Percentiles rank a stretch among this genome's conserved stretches.
Evolutionary conservation across 371 early-diverging fungal species (phyloP).

Genomic region (Nematocida sp.): DNA sequence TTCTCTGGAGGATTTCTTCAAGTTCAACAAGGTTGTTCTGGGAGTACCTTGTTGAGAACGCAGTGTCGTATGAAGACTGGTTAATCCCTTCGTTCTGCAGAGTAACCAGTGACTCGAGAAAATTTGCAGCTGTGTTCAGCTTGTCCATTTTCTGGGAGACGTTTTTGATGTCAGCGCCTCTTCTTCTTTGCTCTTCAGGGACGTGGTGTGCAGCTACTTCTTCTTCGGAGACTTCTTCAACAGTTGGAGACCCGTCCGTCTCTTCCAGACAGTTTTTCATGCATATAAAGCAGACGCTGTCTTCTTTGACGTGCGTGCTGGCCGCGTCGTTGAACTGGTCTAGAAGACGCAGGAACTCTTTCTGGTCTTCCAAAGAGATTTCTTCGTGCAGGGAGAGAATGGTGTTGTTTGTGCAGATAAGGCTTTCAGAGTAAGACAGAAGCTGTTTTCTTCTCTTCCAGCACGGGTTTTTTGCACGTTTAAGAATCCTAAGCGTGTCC

Average conservation of each 20-base stretch:
- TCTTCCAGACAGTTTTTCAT: conserved; percentile 21
- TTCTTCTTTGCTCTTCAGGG: background rate
- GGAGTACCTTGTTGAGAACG: background rate
- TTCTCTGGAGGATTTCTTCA: conserved; percentile 10
- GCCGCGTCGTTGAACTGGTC: conserved; percentile 4
- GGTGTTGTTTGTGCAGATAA: conserved; percentile 37
- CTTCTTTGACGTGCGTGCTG: background rate
- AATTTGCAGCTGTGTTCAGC: conserved; percentile 17
- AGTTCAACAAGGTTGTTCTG: conserved; percentile 4
- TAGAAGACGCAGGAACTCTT: conserved; percentile 13
- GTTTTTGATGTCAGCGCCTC: background rate
- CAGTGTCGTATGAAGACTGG: background rate
- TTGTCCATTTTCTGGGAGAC: conserved; percentile 20
- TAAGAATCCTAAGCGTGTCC: conserved; percentile 17
- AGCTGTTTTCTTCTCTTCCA: conserved; percentile 33
- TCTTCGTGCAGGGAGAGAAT: conserved; percentile 18
- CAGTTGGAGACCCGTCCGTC: background rate
- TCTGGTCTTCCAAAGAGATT: conserved; percentile 1
- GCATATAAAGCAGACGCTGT: conserved; percentile 11
- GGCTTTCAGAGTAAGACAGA: conserved; percentile 14
- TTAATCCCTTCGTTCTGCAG: conserved; percentile 39
- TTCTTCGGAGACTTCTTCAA: background rate
- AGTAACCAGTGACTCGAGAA: conserved; percentile 37
- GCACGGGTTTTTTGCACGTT: conserved; percentile 32
- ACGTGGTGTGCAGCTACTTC: background rate